Evolutionary conservation across 2,329 filamentous ascomycete species (phyloP).

Genomic region (Alternaria alternata): DNA sequence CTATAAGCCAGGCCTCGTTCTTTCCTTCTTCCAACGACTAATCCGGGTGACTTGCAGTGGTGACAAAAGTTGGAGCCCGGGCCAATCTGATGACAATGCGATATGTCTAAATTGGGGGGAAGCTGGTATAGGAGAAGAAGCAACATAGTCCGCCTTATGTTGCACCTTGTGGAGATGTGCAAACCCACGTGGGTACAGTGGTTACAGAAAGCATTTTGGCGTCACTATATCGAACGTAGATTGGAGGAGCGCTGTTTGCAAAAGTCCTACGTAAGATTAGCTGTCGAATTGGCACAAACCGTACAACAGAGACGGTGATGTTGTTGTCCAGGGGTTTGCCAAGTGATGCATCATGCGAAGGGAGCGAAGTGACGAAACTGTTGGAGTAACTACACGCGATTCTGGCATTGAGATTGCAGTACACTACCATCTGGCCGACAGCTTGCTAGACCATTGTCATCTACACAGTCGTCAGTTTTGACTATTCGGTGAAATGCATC

Average conservation of each 20-base stretch:
- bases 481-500: not conserved
- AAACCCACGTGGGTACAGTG: not conserved
- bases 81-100: too few species aligned
- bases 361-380: not conserved
- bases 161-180: too few species aligned
- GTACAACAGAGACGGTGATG: not conserved
- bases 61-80: not conserved
- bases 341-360: not conserved
- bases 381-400: not conserved
- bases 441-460: not conserved
- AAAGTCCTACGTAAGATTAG: not conserved
- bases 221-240: not conserved
- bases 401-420: not conserved
- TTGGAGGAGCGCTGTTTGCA: not conserved
- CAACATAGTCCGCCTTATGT: too few species aligned
- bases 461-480: not conserved
- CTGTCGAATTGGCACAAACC: not conserved
- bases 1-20: not conserved
- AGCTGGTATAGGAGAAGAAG: too few species aligned
- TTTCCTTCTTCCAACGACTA: too few species aligned
- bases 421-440: not conserved
- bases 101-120: too few species aligned
- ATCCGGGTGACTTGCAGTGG: not conserved
- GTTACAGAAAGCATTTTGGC: not conserved
- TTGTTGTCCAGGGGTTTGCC: not conserved